Conservation (phyloP, 2,329 filamentous ascomycete species). For the Hawksworthiomyces lignivorus region DNA sequence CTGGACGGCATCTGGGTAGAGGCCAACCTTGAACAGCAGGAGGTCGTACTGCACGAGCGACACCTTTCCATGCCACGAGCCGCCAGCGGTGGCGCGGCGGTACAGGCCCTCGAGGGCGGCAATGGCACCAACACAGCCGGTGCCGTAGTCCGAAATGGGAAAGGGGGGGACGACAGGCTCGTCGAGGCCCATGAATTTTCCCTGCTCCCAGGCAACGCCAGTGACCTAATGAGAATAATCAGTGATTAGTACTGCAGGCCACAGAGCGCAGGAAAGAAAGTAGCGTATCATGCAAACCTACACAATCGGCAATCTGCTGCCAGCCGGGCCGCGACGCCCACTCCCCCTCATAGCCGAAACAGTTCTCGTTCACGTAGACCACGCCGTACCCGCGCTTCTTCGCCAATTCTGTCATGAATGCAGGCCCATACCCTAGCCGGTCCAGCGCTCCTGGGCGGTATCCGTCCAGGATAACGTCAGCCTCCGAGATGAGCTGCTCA, state of each 20-base stretch:
- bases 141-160: slow-evolving; percentile 60
- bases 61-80: slow-evolving; percentile 57
- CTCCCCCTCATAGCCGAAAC: slow-evolving; percentile 49
- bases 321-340: slow-evolving; percentile 39
- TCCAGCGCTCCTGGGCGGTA: slow-evolving; percentile 39
- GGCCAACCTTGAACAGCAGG: slow-evolving; percentile 52
- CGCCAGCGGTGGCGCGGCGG: slow-evolving; percentile 53
- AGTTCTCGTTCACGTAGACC: slow-evolving; percentile 42
- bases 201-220: slow-evolving; percentile 54
- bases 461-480: slow-evolving; percentile 47
- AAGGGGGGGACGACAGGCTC: slow-evolving; percentile 61
- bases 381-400: slow-evolving; percentile 33
- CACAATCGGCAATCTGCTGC: slow-evolving; percentile 48
- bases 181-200: slow-evolving; percentile 50
- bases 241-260: no score
- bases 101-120: slow-evolving; percentile 58
- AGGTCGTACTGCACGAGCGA: slow-evolving; percentile 63
- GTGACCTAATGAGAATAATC: slow-evolving; percentile 23
- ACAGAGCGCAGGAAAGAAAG: neutral
- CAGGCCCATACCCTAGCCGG: slow-evolving; percentile 31
- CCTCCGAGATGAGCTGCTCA: slow-evolving; percentile 32
- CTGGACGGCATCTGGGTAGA: slow-evolving; percentile 47
- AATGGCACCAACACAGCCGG: slow-evolving; percentile 63
- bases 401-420: slow-evolving; percentile 32
- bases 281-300: no score